These are phyloP conservation scores for Eucalyptus cloeziana DNA, from an alignment of 345 rosid species.

Conservation along the genomic window DNA sequence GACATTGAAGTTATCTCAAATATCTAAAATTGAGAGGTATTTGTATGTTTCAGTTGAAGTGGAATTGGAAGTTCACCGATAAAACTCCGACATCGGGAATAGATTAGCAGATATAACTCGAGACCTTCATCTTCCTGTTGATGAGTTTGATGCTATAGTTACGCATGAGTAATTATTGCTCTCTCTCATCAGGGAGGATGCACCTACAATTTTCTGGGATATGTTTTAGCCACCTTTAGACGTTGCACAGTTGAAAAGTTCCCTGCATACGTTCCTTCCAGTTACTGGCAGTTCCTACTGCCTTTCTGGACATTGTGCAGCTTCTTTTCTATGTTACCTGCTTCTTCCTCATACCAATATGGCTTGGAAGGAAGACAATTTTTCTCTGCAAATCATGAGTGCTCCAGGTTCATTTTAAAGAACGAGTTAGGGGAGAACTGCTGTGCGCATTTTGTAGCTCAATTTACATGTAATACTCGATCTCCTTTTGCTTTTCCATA, in stretches of 20 bases:
- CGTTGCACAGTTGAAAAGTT: neutral
- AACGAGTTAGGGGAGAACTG: neutral
- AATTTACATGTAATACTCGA: neutral
- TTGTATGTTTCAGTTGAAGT: neutral
- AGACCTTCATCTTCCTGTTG: neutral
- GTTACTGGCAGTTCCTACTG: neutral
- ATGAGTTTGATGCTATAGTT: neutral
- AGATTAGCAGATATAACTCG: neutral
- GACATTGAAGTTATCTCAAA: neutral
- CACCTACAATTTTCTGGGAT: neutral
- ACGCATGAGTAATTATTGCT: neutral
- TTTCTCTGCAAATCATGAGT: neutral
- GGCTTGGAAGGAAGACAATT: neutral
- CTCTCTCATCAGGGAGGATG: neutral
- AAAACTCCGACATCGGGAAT: neutral
- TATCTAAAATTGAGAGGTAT: neutral
- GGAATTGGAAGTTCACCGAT: neutral
- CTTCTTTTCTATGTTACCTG: neutral
- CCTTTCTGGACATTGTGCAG: neutral
- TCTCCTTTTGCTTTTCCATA: neutral
- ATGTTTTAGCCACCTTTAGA: neutral
- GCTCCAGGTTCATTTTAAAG: neutral
- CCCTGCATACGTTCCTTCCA: neutral
- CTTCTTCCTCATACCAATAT: neutral
- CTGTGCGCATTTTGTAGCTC: neutral